Evolutionary conservation across 805 yeast genomes (phyloP).

Genomic region (Phaffomyces thermotolerans): DNA sequence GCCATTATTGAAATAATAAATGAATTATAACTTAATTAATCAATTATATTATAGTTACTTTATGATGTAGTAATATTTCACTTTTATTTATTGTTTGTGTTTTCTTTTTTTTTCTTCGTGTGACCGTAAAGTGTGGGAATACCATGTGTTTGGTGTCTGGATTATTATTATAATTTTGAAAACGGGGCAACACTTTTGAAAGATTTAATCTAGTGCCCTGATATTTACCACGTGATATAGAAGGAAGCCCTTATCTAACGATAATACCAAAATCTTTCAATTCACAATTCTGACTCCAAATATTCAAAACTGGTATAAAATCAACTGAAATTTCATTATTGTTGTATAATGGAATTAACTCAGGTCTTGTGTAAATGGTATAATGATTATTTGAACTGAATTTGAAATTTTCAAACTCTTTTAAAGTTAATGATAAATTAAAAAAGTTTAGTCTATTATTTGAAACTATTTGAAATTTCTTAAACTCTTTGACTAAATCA

Average conservation of each 20-base stretch:
- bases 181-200: no score
- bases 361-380: conserved; percentile 19
- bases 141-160: conserved; percentile 1
- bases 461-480: conserved; percentile 6
- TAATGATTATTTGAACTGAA: conserved; percentile 14
- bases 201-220: background rate
- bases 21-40: no score
- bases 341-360: background rate
- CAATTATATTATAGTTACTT: no score
- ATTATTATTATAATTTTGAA: background rate
- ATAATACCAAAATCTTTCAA: conserved; percentile 20
- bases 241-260: conserved; percentile 8
- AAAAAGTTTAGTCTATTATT: conserved; percentile 15
- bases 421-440: conserved; percentile 14
- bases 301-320: conserved; percentile 22
- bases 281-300: conserved; percentile 24
- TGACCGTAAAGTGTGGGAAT: background rate
- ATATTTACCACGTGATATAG: background rate
- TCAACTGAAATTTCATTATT: conserved; percentile 15
- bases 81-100: background rate
- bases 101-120: background rate
- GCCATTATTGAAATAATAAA: conserved; percentile 11
- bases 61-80: no score
- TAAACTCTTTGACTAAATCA: background rate
- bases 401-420: conserved; percentile 9